A percentile compares a stretch with the other conserved stretches of the same genome.
These are phyloP conservation scores for Bimuria novae-zelandiae DNA, from an alignment of 2,329 filamentous ascomycete genomes.

Conservation along the genomic window DNA sequence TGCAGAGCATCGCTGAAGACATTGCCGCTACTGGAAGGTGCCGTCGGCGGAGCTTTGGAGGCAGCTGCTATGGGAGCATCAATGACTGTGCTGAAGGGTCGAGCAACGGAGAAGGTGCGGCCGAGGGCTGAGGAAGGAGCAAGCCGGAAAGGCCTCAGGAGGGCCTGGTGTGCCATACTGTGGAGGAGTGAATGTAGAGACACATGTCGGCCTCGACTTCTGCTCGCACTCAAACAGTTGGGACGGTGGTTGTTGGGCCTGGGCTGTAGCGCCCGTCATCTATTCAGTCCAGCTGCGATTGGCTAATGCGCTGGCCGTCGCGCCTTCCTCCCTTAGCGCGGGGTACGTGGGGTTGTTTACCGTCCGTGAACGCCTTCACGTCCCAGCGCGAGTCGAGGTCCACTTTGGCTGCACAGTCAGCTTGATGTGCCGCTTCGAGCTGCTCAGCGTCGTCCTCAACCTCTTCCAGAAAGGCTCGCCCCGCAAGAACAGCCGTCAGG, in stretches of 20 bases:
- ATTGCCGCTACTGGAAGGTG: conserved; percentile 13
- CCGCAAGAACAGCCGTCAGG: conserved; percentile 15
- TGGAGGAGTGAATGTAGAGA: neutral
- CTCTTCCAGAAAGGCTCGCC: conserved; percentile 32
- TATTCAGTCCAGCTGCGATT: neutral
- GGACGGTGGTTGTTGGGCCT: no score
- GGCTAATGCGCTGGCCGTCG: conserved; percentile 1
- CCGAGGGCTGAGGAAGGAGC: neutral
- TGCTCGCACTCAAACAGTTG: neutral
- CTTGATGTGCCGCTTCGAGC: conserved; percentile 45
- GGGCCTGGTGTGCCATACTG: conserved; percentile 12
- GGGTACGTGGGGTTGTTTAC: conserved; percentile 6
- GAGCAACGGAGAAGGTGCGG: conserved; percentile 7
- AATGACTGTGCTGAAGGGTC: conserved; percentile 41
- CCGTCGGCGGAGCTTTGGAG: conserved; percentile 23
- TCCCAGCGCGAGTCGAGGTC: no score
- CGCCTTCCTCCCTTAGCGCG: conserved; percentile 9
- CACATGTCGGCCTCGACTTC: neutral
- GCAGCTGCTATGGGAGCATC: conserved; percentile 33
- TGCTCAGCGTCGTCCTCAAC: conserved; percentile 39
- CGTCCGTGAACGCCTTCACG: conserved; percentile 2
- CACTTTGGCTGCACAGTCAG: no score
- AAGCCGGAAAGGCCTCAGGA: conserved; percentile 16
- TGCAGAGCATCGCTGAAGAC: conserved; percentile 58
- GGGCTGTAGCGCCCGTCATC: neutral